Evolutionary conservation across 1,139 yeast genomes (phyloP).

Genomic region (Hansenula anomala): DNA sequence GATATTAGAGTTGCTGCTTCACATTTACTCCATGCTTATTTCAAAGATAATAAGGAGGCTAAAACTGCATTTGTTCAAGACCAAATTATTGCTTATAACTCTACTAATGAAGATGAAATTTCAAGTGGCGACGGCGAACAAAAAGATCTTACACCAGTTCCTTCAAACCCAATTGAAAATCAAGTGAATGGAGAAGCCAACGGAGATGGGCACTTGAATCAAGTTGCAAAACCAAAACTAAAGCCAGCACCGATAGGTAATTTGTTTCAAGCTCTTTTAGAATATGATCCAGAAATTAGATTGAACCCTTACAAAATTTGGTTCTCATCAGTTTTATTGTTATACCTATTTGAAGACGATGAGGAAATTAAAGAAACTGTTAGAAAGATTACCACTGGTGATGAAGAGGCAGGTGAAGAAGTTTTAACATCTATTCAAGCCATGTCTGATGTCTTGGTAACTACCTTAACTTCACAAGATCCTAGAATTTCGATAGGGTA

Average conservation of each 20-base stretch:
- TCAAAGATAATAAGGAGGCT: constrained; percentile 60
- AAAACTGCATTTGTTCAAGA: constrained; percentile 56
- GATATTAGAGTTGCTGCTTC: constrained; percentile 75
- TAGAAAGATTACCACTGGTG: constrained; percentile 59
- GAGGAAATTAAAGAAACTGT: constrained; percentile 39
- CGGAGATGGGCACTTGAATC: not conserved
- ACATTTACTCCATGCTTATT: constrained; percentile 61
- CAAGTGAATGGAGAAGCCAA: not conserved
- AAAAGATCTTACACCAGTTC: not conserved
- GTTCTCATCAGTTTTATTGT: constrained; percentile 72
- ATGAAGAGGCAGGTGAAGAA: constrained; percentile 66
- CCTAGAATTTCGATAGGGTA: constrained; percentile 79
- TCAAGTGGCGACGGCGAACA: not conserved
- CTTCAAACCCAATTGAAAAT: not conserved
- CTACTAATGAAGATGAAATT: not conserved
- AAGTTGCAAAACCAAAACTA: not conserved
- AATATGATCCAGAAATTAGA: constrained; percentile 70
- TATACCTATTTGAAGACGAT: constrained; percentile 58
- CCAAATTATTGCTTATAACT: constrained; percentile 37
- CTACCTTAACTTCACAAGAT: constrained; percentile 60
- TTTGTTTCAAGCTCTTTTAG: constrained; percentile 64
- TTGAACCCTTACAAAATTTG: constrained; percentile 84
- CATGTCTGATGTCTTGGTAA: constrained; percentile 66
- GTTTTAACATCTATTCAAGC: constrained; percentile 74
- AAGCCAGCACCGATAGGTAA: constrained; percentile 33